Conservation (phyloP, 2,329 filamentous ascomycete genomes). For the Colletotrichum sp. region DNA sequence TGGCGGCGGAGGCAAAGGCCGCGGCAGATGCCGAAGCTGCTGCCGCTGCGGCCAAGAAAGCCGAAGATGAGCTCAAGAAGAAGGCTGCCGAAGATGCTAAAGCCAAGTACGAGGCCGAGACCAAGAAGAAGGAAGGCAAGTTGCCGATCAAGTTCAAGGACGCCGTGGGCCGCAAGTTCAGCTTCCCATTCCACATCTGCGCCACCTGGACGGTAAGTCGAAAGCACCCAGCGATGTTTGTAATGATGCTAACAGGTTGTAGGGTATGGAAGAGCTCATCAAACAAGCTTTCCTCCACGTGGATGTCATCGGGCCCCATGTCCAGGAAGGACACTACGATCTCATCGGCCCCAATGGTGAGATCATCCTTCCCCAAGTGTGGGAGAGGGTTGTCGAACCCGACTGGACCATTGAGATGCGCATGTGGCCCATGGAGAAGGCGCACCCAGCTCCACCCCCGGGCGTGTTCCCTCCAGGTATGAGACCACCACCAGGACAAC, state of each 20-base stretch:
- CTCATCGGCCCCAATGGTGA: conserved; percentile 79
- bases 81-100: conserved; percentile 62
- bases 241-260: conserved; percentile 25
- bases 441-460: neutral
- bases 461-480: neutral
- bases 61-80: conserved; percentile 56
- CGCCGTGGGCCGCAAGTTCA: conserved; percentile 89
- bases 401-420: conserved; percentile 76
- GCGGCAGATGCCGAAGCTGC: conserved; percentile 37
- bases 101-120: conserved; percentile 51
- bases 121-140: conserved; percentile 59
- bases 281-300: conserved; percentile 84
- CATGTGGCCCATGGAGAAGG: conserved; percentile 60
- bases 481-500: neutral
- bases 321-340: conserved; percentile 81
- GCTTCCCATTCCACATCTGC: conserved; percentile 86
- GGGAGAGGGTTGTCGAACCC: conserved; percentile 82
- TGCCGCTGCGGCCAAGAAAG: conserved; percentile 53
- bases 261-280: conserved; percentile 89
- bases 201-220: conserved; percentile 78
- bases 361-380: conserved; percentile 81
- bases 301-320: conserved; percentile 76
- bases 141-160: conserved; percentile 89
- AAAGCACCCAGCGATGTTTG: neutral
- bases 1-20: conserved; percentile 43